Evolutionary conservation across 2,329 filamentous ascomycete genomes (phyloP).

Genomic region (Simplicillium aogashimaense): DNA sequence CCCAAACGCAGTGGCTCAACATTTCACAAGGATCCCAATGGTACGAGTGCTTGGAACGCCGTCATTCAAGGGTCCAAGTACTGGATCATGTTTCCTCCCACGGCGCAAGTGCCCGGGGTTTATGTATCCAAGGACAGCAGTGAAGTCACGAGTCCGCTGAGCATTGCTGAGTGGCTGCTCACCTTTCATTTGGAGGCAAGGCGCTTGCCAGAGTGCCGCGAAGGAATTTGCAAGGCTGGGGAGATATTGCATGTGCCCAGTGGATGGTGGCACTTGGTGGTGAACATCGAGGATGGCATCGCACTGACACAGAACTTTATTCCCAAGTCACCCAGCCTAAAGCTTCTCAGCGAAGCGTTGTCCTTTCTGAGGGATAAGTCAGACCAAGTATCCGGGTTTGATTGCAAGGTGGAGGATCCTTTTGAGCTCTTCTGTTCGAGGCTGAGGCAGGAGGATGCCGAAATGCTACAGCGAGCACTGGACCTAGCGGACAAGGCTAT

Average conservation of each 20-base stretch:
- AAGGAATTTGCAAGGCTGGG: conserved; percentile 74
- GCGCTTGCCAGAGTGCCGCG: conserved; percentile 63
- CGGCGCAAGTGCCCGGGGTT: conserved; percentile 72
- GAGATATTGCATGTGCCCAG: conserved; percentile 89
- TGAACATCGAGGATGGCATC: conserved; percentile 77
- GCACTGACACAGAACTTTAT: conserved; percentile 96
- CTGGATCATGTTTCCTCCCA: conserved; percentile 95
- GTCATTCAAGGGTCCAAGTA: conserved; percentile 86
- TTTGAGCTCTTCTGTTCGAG: conserved; percentile 66
- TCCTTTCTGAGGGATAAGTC: conserved; percentile 73
- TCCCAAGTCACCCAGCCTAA: conserved; percentile 43
- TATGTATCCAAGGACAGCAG: conserved; percentile 82
- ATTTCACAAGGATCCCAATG: conserved; percentile 79
- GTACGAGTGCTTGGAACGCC: conserved; percentile 83
- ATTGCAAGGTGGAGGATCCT: conserved; percentile 58
- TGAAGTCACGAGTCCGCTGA: conserved; percentile 87
- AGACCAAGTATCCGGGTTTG: conserved; percentile 83
- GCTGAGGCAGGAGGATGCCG: conserved; percentile 53
- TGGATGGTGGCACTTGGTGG: conserved; percentile 94
- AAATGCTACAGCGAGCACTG: conserved; percentile 56
- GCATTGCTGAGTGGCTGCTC: conserved; percentile 93
- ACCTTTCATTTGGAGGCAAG: conserved; percentile 81
- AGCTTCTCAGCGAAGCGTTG: conserved; percentile 63
- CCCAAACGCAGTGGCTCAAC: conserved; percentile 82
- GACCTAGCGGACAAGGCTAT: conserved; percentile 53